phyloP scores from a whole-genome alignment of 345 rosid species.

The Physaria fendleri region DNA sequence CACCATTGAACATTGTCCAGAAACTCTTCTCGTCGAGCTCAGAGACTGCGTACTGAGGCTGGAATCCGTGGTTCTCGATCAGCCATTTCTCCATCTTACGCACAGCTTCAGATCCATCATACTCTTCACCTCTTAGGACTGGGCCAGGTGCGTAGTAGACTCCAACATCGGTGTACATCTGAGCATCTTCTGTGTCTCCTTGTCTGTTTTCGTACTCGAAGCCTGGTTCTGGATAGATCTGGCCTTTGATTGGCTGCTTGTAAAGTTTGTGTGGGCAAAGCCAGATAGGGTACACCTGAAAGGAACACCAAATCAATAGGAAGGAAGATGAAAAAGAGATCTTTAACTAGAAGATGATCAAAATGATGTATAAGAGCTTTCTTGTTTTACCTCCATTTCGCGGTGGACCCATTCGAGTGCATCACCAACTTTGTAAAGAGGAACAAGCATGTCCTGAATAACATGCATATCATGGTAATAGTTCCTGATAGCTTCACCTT shows the following conservation, averaged over 20 bases:
- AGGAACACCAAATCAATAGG: no score
- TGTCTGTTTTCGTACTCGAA: constrained; percentile 81
- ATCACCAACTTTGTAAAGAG: constrained; percentile 93
- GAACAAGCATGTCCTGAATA: constrained; percentile 99
- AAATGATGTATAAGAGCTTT: neutral
- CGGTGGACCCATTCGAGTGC: constrained; percentile 89
- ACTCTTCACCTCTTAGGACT: constrained; percentile 84
- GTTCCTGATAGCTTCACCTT: constrained; percentile 97
- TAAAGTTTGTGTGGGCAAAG: constrained; percentile 87
- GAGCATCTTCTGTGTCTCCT: constrained; percentile 88
- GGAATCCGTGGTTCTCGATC: constrained; percentile 88
- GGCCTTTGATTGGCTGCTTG: constrained; percentile 84
- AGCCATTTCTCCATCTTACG: constrained; percentile 86
- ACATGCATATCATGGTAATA: constrained; percentile 97
- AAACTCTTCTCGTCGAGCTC: constrained; percentile 82
- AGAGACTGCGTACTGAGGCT: constrained; percentile 96
- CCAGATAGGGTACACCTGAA: constrained; percentile 92
- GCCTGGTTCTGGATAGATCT: constrained; percentile 90
- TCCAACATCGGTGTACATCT: constrained; percentile 96
- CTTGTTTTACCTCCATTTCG: constrained; percentile 83
- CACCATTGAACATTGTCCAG: constrained; percentile 97
- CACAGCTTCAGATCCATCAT: constrained; percentile 82
- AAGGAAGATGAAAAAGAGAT: no score
- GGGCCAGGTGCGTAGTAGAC: constrained; percentile 96
- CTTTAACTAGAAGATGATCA: neutral